Base-by-base conservation (phyloP, 768 basidiomycete genomes). In the Agrocybe pediades region DNA sequence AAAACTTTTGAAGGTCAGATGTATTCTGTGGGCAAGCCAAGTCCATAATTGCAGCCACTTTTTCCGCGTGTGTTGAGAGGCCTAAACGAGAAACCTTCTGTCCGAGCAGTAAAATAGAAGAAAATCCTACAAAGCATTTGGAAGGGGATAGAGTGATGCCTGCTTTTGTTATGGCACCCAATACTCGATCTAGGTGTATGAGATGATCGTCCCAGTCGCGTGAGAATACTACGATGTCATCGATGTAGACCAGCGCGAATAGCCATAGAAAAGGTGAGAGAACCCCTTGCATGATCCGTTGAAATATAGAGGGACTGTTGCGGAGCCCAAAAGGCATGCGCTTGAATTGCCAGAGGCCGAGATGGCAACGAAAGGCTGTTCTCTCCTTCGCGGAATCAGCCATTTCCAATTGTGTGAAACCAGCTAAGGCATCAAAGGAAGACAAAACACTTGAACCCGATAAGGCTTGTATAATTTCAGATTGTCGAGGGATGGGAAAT, bases 371-470 rank as follows among this genome's bases (percentile, higher is more conserved):
- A 77, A 55, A 77, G 21, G 55, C 55, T 17, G 41, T 20, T 30
- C 51, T 56, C 17, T 56, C 50, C 4, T 20, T 30, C 1, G 26
- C 33, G 13, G 30, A 17, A 15, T 19, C 8, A 3, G 21, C 26
- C n/a, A 42, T 51, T 11, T 16, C 36, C n/a, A n/a, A n/a, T n/a
- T 80, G 78, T 0, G 71, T 76, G 49, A 79, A 80, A 7, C 77
- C 74, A 0, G 77, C 64, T 0, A 60, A 24, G 11, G 58, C 54
- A n/a, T n/a, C n/a, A n/a, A n/a, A n/a, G n/a, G n/a, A n/a, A 25
- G 72, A 64, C 0, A 78, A 55, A 4, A 57, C 62, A 48, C 73
- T 67, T 3, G 64, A 53, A 0, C 71, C 73, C 0, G 60, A 56
- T 9, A 75, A 49, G 0, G 67, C 62, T 51, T 69, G 68, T 9